A percentile compares a stretch with the other conserved stretches of the same genome.
These are phyloP conservation scores for Mycena albidolilacea DNA, from an alignment of 768 basidiomycete genomes.

Conservation along the genomic window DNA sequence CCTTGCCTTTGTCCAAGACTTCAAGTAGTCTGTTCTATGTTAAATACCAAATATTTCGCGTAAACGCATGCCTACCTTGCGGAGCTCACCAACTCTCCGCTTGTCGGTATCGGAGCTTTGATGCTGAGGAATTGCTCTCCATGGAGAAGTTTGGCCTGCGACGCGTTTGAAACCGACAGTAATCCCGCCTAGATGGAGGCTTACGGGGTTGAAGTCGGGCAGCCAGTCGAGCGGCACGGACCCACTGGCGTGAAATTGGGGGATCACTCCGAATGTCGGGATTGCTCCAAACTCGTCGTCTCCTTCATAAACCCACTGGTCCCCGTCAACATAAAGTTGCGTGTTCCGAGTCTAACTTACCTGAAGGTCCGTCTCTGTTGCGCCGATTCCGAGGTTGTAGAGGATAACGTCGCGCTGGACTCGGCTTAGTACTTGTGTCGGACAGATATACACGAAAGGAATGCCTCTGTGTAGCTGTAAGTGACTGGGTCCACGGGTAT, in stretches of 20 bases:
- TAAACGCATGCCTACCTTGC: conserved; percentile 66
- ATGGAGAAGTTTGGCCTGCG: conserved; percentile 94
- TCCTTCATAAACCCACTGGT: conserved; percentile 72
- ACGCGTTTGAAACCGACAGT: conserved; percentile 19
- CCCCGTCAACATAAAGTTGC: background rate
- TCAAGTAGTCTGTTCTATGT: conserved; percentile 71
- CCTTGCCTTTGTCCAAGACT: conserved; percentile 93
- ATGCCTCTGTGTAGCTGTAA: conserved; percentile 83
- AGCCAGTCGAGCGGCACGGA: conserved; percentile 86
- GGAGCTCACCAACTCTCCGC: conserved; percentile 82
- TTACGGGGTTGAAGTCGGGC: conserved; percentile 94
- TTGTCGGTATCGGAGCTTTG: conserved; percentile 88
- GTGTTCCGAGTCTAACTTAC: conserved; percentile 64
- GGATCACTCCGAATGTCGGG: conserved; percentile 96
- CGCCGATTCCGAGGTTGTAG: conserved; percentile 96
- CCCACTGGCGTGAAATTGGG: conserved; percentile 85
- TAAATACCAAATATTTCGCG: background rate
- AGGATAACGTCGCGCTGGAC: conserved; percentile 85
- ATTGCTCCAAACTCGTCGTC: conserved; percentile 88
- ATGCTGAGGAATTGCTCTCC: conserved; percentile 97
- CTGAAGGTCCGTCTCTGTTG: conserved; percentile 91
- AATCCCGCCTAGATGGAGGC: conserved; percentile 40
- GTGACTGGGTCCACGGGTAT: conserved; percentile 65
- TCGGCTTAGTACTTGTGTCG: background rate
- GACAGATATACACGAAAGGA: background rate